phyloP scores from a whole-genome alignment of 2,329 filamentous ascomycete species.

The Cercospora beticola region DNA sequence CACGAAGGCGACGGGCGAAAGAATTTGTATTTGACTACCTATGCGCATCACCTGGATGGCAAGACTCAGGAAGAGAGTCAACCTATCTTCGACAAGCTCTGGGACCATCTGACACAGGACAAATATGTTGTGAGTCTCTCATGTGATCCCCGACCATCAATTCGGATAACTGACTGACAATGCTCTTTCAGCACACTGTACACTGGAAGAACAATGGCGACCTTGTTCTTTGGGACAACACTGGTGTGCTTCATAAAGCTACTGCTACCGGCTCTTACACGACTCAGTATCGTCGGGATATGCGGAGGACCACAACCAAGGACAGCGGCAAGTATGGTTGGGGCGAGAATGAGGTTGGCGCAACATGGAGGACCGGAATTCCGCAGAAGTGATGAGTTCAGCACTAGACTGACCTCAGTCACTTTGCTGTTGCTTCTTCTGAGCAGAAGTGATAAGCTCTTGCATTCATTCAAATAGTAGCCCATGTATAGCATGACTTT shows the following conservation, averaged over 20 bases:
- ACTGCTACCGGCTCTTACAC: conserved; percentile 44
- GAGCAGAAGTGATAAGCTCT: not conserved
- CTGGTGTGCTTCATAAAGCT: conserved; percentile 56
- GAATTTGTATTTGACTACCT: conserved; percentile 56
- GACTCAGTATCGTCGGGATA: conserved; percentile 43
- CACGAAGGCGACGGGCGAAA: conserved; percentile 54
- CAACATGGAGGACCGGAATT: conserved; percentile 21
- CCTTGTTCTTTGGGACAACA: conserved; percentile 61
- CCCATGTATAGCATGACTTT: not conserved
- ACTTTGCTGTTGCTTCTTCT: not conserved
- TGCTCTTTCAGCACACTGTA: not conserved
- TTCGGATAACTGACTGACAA: not conserved
- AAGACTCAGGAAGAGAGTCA: conserved; percentile 39
- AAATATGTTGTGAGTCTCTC: conserved; percentile 50
- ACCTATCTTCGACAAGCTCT: conserved; percentile 44
- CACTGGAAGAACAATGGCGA: conserved; percentile 52
- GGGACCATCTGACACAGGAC: conserved; percentile 49
- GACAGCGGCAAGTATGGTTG: conserved; percentile 46
- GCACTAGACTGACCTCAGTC: not conserved
- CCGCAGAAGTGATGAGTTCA: not conserved
- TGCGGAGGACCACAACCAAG: conserved; percentile 59
- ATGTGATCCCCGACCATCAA: conserved; percentile 36
- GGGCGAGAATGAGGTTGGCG: conserved; percentile 44
- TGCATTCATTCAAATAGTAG: not conserved
- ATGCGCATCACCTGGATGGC: conserved; percentile 56